phyloP scores from a whole-genome alignment of 768 basidiomycete genomes.

The Zangia roseola region DNA sequence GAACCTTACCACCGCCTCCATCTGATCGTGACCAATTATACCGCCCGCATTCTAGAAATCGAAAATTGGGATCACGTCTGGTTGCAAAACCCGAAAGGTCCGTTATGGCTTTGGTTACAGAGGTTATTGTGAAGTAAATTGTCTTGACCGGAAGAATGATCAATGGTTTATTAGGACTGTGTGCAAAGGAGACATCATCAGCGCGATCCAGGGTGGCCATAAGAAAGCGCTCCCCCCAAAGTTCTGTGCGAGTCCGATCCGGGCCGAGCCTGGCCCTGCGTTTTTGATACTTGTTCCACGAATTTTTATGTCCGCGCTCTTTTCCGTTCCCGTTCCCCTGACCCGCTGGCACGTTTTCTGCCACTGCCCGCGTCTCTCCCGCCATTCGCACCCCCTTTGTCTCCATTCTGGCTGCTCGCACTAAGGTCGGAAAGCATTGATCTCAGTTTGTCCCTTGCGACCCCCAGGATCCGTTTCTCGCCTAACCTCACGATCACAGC shows the following conservation, averaged over 20 bases:
- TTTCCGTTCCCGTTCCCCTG: constrained; percentile 13
- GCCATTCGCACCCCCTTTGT: neutral
- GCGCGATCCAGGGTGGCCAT: no score
- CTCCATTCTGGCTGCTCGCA: neutral
- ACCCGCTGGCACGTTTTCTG: constrained; percentile 17
- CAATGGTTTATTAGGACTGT: no score
- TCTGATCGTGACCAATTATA: constrained; percentile 6
- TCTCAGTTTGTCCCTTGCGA: constrained; percentile 19
- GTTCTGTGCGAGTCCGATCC: no score
- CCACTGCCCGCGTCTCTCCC: neutral
- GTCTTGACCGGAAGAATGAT: no score
- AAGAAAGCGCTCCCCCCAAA: no score
- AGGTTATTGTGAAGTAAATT: no score
- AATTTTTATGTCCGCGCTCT: constrained; percentile 17
- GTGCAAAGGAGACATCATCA: no score
- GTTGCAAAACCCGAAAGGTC: neutral
- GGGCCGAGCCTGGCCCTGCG: no score
- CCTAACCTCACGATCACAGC: constrained; percentile 76
- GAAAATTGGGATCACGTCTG: neutral
- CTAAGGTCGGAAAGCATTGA: constrained; percentile 6
- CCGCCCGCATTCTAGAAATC: neutral
- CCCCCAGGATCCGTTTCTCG: constrained; percentile 68
- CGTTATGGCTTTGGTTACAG: no score
- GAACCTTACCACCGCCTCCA: neutral
- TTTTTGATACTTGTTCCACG: neutral